Evolutionary conservation across 148 eudicot species (phyloP).

Genomic region (Chenopodium berlandieri): DNA sequence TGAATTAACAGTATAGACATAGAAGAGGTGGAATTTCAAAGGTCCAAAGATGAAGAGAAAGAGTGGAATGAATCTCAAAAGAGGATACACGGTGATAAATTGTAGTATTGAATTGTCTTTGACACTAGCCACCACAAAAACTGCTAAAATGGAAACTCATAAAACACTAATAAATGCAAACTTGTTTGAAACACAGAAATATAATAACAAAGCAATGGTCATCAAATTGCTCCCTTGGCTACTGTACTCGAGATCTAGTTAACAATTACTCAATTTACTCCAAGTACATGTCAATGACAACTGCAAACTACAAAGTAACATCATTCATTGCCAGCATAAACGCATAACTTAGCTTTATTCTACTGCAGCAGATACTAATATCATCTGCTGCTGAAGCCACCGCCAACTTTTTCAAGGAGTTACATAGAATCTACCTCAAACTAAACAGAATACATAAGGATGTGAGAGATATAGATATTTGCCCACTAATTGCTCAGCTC

Average conservation of each 20-base stretch:
- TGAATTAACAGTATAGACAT: too few species aligned
- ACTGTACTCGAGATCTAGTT: background rate
- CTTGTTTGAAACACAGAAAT: background rate
- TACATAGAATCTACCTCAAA: slow-evolving; percentile 8
- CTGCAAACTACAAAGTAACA: background rate
- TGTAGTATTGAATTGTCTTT: too few species aligned
- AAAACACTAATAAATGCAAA: background rate
- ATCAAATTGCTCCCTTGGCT: background rate
- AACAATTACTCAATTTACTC: background rate
- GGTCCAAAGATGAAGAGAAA: too few species aligned
- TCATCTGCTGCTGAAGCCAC: slow-evolving; percentile 3
- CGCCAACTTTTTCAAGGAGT: slow-evolving; percentile 22
- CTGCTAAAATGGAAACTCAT: background rate
- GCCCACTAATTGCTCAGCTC: slow-evolving; percentile 13
- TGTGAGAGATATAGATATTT: slow-evolving; percentile 8
- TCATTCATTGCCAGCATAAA: slow-evolving; percentile 10
- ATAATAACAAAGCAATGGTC: background rate
- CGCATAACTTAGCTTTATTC: slow-evolving; percentile 5
- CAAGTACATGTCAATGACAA: background rate
- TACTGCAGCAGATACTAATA: slow-evolving; percentile 12
- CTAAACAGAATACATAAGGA: background rate
- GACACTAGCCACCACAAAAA: too few species aligned
- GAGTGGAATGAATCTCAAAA: too few species aligned
- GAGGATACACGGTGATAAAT: too few species aligned
- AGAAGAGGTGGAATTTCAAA: too few species aligned